A percentile compares a stretch with the other conserved stretches of the same genome.
Evolutionary conservation across 1,284 basidiomycete species (phyloP).

Genomic region (Trichosporon ovoides): DNA sequence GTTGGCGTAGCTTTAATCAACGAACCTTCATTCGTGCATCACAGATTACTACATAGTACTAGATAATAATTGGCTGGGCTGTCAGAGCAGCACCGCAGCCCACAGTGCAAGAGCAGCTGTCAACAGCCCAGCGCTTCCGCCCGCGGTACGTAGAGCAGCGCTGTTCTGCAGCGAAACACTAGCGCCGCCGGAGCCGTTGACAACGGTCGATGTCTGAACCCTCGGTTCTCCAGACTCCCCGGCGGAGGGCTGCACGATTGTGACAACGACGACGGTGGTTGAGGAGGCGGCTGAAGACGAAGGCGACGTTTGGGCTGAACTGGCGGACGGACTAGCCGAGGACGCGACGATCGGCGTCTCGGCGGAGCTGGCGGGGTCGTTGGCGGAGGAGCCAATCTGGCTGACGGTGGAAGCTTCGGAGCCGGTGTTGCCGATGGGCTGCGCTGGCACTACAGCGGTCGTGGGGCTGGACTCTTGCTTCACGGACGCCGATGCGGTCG

Average conservation of each 20-base stretch:
- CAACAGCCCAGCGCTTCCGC: background rate
- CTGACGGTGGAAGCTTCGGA: no score
- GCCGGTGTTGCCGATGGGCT: no score
- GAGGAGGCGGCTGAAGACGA: background rate
- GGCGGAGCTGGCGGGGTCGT: no score
- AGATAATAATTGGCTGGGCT: background rate
- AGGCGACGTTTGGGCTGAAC: no score
- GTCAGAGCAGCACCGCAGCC: background rate
- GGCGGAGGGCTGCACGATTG: background rate
- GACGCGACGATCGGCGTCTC: no score
- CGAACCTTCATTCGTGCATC: background rate
- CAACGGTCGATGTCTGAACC: background rate
- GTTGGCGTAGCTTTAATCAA: no score
- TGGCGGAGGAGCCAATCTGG: no score
- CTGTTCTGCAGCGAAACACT: background rate
- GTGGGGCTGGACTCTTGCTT: no score
- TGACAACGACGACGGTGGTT: no score
- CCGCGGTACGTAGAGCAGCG: background rate
- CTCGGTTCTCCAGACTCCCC: background rate
- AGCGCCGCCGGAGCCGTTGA: background rate
- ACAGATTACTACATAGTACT: constrained; percentile 1
- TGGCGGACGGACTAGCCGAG: no score
- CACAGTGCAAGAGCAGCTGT: background rate
- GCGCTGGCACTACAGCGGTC: no score
- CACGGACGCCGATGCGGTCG: background rate